A percentile compares a stretch with the other conserved stretches of the same genome.
Evolutionary conservation across 2,329 filamentous ascomycete species (phyloP).

Genomic region (Lecanicillium sp.): DNA sequence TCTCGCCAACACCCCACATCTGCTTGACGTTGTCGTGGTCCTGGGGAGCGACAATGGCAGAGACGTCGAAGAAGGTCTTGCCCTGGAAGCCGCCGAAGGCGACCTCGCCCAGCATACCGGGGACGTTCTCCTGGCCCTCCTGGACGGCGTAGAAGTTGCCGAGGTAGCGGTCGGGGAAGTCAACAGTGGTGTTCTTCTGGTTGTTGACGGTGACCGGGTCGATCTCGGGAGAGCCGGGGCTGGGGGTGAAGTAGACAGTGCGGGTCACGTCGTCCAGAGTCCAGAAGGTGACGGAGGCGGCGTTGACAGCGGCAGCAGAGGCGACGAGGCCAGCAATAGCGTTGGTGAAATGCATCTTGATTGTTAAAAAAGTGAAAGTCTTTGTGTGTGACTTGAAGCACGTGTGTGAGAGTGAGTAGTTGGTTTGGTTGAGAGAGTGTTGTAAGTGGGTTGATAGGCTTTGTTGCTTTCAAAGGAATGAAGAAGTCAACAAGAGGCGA

Average conservation of each 20-base stretch:
- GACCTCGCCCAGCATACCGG: conserved; percentile 47
- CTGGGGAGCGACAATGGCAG: conserved; percentile 45
- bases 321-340: conserved; percentile 36
- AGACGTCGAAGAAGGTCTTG: conserved; percentile 50
- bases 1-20: conserved; percentile 37
- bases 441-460: too few relatives aligned
- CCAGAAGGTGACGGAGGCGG: conserved; percentile 47
- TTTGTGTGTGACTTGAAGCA: conserved; percentile 10
- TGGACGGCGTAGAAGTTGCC: conserved; percentile 45
- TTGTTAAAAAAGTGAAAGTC: conserved; percentile 9
- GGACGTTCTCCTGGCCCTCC: conserved; percentile 30
- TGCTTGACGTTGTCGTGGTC: conserved; percentile 46
- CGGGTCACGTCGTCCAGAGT: conserved; percentile 46
- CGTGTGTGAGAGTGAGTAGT: conserved; percentile 11
- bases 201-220: conserved; percentile 31
- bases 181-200: conserved; percentile 29
- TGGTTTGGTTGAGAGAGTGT: background rate
- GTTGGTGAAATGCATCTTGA: conserved; percentile 48
- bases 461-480: conserved; percentile 11
- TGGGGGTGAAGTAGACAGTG: conserved; percentile 43
- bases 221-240: conserved; percentile 26
- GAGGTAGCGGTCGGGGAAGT: conserved; percentile 35
- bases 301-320: conserved; percentile 34
- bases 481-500: conserved; percentile 6
- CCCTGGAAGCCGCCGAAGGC: conserved; percentile 40